Conservation (phyloP, 2,329 filamentous ascomycete species). For the Aschersonia sp. region DNA sequence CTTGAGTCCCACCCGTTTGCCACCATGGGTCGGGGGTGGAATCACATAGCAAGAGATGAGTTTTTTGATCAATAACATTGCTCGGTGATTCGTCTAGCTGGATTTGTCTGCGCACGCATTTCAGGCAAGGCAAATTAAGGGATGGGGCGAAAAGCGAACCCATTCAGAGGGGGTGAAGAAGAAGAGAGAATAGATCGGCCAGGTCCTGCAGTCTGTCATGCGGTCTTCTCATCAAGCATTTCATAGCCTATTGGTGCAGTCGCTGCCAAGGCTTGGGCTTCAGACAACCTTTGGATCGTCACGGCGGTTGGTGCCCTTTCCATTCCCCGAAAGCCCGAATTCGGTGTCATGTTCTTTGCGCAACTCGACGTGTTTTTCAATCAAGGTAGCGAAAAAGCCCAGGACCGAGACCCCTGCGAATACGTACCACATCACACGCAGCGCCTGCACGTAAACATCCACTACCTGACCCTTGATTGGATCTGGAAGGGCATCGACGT, state of each 20-base stretch:
- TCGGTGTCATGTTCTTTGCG: constrained; percentile 14
- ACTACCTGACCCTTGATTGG: constrained; percentile 9
- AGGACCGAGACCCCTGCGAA: constrained; percentile 4
- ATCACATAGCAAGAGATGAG: background rate
- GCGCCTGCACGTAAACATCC: constrained; percentile 8
- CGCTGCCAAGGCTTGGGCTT: background rate
- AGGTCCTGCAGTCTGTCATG: too few species aligned
- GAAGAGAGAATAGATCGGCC: too few species aligned
- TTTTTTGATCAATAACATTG: background rate
- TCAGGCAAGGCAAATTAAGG: background rate
- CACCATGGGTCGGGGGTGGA: background rate
- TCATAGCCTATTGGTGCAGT: background rate
- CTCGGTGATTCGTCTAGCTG: background rate
- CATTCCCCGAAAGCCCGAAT: constrained; percentile 8
- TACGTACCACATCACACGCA: constrained; percentile 11
- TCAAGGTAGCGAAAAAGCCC: constrained; percentile 5
- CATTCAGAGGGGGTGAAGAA: too few species aligned
- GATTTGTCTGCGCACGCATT: background rate
- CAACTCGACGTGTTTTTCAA: constrained; percentile 9
- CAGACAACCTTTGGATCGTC: background rate
- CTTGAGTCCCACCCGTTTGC: background rate
- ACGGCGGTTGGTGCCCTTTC: background rate
- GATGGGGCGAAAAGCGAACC: background rate
- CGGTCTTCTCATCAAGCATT: background rate
- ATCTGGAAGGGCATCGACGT: background rate